phyloP scores from a whole-genome alignment of 331 rosid genomes.

The Cydonia oblonga region DNA sequence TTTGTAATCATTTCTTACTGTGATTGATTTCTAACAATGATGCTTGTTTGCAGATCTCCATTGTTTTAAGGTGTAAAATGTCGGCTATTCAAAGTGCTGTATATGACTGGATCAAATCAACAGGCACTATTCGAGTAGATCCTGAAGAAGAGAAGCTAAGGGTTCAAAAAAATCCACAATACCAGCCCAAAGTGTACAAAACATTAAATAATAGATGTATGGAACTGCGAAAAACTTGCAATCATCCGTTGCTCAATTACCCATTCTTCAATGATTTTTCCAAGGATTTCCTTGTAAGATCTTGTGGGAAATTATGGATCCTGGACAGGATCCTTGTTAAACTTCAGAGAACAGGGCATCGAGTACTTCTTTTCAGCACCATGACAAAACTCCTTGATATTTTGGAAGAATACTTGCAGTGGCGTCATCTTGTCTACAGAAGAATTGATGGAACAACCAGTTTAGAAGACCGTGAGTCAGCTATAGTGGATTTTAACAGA shows the following conservation, averaged over 20 bases:
- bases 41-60: constrained; percentile 62
- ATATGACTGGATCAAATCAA: constrained; percentile 93
- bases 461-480: constrained; percentile 98
- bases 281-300: constrained; percentile 75
- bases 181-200: constrained; percentile 73
- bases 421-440: constrained; percentile 86
- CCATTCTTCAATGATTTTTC: constrained; percentile 87
- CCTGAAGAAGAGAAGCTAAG: constrained; percentile 84
- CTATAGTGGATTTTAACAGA: constrained; percentile 87
- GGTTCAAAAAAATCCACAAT: constrained; percentile 62
- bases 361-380: constrained; percentile 94
- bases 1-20: constrained; percentile 1
- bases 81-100: constrained; percentile 88
- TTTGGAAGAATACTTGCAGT: constrained; percentile 96
- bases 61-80: constrained; percentile 83
- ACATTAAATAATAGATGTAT: constrained; percentile 94
- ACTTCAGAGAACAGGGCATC: constrained; percentile 90
- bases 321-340: constrained; percentile 89
- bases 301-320: constrained; percentile 98
- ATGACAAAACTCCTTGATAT: constrained; percentile 98
- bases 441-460: constrained; percentile 98
- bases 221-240: constrained; percentile 98
- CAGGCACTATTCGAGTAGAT: constrained; percentile 98
- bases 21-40: constrained; percentile 19
- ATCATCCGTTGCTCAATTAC: constrained; percentile 92